phyloP scores from a whole-genome alignment of 1,284 basidiomycete genomes.

The Malassezia cuniculi region DNA sequence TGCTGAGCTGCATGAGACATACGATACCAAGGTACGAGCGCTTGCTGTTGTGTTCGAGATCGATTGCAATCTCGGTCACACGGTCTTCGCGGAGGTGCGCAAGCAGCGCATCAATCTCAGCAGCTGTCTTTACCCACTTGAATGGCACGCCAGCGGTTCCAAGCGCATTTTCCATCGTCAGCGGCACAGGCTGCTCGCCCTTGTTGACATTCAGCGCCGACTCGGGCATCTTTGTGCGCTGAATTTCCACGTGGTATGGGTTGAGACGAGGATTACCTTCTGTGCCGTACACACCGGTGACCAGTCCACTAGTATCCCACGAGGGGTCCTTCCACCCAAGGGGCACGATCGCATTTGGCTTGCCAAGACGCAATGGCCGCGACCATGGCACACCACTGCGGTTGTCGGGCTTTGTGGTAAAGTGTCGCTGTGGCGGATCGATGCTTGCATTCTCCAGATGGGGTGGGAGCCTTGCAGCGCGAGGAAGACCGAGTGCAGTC shows the following conservation, averaged over 20 bases:
- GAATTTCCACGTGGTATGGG: slow-evolving; percentile 39
- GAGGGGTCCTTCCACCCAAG: slow-evolving; percentile 17
- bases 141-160: slow-evolving; percentile 61
- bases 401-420: slow-evolving; percentile 37
- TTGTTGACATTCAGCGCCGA: slow-evolving; percentile 44
- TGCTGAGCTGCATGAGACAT: slow-evolving; percentile 73
- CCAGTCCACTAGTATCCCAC: slow-evolving; percentile 3
- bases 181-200: slow-evolving; percentile 20
- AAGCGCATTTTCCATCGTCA: slow-evolving; percentile 22
- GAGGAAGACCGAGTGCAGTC: background rate
- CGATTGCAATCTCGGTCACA: slow-evolving; percentile 73
- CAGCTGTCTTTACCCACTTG: slow-evolving; percentile 58
- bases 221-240: slow-evolving; percentile 26
- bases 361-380: slow-evolving; percentile 26
- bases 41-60: slow-evolving; percentile 83
- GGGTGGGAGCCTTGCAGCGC: slow-evolving; percentile 19
- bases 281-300: slow-evolving; percentile 34
- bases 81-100: slow-evolving; percentile 47
- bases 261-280: slow-evolving; percentile 39
- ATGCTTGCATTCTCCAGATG: slow-evolving; percentile 35
- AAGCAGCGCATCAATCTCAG: slow-evolving; percentile 55
- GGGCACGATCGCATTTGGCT: slow-evolving; percentile 35
- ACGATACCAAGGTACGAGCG: slow-evolving; percentile 74
- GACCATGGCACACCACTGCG: slow-evolving; percentile 20
- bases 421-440: slow-evolving; percentile 31